These are phyloP conservation scores for Dactylellina haptotyla DNA, from an alignment of 2,329 filamentous ascomycete genomes.

Conservation along the genomic window DNA sequence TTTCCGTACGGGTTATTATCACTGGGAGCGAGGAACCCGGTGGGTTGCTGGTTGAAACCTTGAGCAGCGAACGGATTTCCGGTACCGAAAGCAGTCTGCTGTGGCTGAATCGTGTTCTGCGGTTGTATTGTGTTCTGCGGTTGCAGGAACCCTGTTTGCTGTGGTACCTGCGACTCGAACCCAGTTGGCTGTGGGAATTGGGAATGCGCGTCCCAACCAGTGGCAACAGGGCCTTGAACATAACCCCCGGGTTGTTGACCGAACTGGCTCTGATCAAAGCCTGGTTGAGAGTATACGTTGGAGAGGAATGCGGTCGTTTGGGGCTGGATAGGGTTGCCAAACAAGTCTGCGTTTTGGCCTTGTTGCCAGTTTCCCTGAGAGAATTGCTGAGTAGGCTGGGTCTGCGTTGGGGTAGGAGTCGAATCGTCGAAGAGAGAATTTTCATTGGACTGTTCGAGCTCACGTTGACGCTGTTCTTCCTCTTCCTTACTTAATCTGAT, in stretches of 20 bases:
- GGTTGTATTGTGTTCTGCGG: constrained; percentile 49
- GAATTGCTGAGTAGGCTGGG: constrained; percentile 67
- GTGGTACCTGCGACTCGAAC: constrained; percentile 61
- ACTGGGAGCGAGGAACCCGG: constrained; percentile 75
- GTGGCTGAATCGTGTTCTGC: constrained; percentile 57
- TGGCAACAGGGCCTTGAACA: constrained; percentile 45
- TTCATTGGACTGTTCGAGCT: constrained; percentile 86
- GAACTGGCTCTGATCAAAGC: constrained; percentile 71
- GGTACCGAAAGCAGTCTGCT: constrained; percentile 68
- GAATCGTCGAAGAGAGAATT: constrained; percentile 86
- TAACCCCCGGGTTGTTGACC: constrained; percentile 52
- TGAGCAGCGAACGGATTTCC: constrained; percentile 61
- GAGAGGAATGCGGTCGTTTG: constrained; percentile 75
- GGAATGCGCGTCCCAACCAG: constrained; percentile 34
- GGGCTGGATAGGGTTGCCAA: constrained; percentile 86
- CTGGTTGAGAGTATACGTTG: constrained; percentile 78
- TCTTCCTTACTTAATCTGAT: constrained; percentile 96
- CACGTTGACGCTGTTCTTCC: constrained; percentile 79
- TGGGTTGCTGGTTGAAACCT: constrained; percentile 62
- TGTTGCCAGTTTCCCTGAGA: constrained; percentile 83
- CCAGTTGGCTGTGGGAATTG: constrained; percentile 62
- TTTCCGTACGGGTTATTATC: constrained; percentile 95
- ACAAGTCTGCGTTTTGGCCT: constrained; percentile 94
- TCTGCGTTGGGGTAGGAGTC: constrained; percentile 69
- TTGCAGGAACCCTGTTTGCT: constrained; percentile 56